phyloP scores from a whole-genome alignment of 805 yeast species.

The Hanseniaspora lindneri region DNA sequence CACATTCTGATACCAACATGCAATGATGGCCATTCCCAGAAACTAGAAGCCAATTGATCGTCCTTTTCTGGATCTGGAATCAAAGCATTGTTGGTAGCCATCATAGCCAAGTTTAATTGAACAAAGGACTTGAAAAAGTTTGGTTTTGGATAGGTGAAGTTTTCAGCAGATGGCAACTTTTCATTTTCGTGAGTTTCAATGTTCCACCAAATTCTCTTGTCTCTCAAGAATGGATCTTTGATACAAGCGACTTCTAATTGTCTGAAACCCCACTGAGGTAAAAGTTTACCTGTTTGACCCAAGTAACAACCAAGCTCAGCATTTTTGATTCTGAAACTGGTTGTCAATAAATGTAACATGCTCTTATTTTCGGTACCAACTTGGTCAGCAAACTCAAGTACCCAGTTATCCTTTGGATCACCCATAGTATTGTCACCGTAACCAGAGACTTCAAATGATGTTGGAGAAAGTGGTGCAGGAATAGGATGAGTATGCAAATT shows the following conservation, averaged over 20 bases:
- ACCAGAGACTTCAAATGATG: constrained; percentile 74
- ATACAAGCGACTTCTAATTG: constrained; percentile 69
- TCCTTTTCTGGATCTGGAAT: constrained; percentile 65
- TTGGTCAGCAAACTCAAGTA: constrained; percentile 67
- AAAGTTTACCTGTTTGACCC: constrained; percentile 56
- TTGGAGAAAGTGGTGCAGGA: constrained; percentile 57
- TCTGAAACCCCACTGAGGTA: constrained; percentile 76
- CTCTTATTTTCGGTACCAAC: constrained; percentile 38
- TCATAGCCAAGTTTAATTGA: constrained; percentile 71
- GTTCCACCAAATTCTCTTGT: constrained; percentile 85
- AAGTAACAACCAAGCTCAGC: constrained; percentile 58
- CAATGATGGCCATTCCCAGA: constrained; percentile 86
- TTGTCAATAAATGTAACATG: constrained; percentile 61
- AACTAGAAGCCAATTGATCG: constrained; percentile 59
- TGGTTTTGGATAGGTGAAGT: constrained; percentile 50
- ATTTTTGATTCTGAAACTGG: constrained; percentile 58
- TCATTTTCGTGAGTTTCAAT: constrained; percentile 58
- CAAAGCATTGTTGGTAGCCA: constrained; percentile 84
- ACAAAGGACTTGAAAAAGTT: constrained; percentile 64
- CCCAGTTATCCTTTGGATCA: constrained; percentile 83
- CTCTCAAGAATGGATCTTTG: constrained; percentile 53
- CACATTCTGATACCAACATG: constrained; percentile 66
- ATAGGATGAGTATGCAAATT: constrained; percentile 76
- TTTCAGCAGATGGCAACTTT: constrained; percentile 44
- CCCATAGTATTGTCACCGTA: constrained; percentile 64